Evolutionary conservation across 2,329 filamentous ascomycete genomes (phyloP).

Genomic region (Trichoderma simmonsii): DNA sequence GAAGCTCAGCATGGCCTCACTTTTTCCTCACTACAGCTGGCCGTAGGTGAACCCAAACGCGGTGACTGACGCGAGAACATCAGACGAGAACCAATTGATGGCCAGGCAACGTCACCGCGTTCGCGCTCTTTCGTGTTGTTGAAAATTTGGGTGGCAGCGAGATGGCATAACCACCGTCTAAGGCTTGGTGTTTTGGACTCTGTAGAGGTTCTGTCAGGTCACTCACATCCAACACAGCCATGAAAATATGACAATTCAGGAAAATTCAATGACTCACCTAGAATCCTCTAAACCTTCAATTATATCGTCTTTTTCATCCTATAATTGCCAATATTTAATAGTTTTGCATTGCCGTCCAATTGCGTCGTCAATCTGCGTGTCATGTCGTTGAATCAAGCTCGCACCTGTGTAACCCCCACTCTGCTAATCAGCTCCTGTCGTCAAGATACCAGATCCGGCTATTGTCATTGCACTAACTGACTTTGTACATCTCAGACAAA

Average conservation of each 20-base stretch:
- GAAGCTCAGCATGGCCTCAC: neutral
- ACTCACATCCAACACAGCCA: neutral
- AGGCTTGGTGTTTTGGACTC: conserved; percentile 3
- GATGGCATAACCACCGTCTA: neutral
- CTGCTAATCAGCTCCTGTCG: conserved; percentile 7
- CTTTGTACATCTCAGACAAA: neutral
- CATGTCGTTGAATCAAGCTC: conserved; percentile 18
- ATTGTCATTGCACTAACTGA: conserved; percentile 4
- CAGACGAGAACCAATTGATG: neutral
- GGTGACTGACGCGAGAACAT: neutral
- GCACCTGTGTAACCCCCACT: conserved; percentile 12
- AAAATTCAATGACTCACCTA: neutral
- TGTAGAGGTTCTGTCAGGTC: neutral
- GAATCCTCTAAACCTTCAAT: neutral
- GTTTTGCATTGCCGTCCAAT: neutral
- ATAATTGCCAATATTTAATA: neutral
- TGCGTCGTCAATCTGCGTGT: neutral
- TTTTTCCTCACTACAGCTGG: neutral
- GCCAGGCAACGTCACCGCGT: neutral
- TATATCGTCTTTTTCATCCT: neutral
- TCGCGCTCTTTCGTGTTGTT: neutral
- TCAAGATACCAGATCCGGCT: neutral
- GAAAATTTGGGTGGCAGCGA: neutral
- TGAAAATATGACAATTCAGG: neutral
- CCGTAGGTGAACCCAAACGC: neutral